Evolutionary conservation across 2,329 filamentous ascomycete species (phyloP), one percentile per base, ranked within the genome.

Genomic region (Phialemoniopsis sp.): DNA sequence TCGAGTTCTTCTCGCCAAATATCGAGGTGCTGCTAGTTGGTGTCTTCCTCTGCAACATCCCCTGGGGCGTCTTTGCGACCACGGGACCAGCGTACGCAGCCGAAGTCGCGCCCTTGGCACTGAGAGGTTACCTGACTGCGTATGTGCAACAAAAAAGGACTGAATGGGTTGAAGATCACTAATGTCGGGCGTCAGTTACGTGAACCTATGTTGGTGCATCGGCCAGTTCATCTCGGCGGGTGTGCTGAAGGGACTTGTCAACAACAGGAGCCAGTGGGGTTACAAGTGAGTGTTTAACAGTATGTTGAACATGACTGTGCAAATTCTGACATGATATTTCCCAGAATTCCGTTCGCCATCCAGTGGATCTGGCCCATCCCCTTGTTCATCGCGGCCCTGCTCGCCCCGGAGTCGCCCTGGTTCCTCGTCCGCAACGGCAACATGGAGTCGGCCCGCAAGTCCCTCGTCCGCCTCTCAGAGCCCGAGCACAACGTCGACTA

Each of bases 161-260:
- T 26, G 10, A 10, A 10, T 6, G 21, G 6, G 6, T 10, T 26
- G 21, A 6, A 26, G 21, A 6, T 10, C 21, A 10, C 21, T 26
- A 26, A 26, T 10, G 6, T 26, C 10, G 10, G 6, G 6, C 6
- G 6, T 10, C 21, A 26, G 21, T 6, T 68, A 63, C 41, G 55
- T 67, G 36, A 69, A 70, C 51, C 55, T 71, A 3, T 69, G 64
- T 51, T 68, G 59, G 59, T 59, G 55, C 42, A 64, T 66, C 14
- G 85, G 85, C 15, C 84, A 89, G 58, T 68, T 83, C 41, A 82
- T 88, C 40, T 82, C 80, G 32, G 82, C 85, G 38, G 83, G 81
- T n/a, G 83, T 87, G 43, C 82, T 88, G 52, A 80, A 79, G 56
- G 70, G 75, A 46, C 83, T 87, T 70, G 63, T 86, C 29, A 63